A percentile compares a stretch with the other conserved stretches of the same genome.
These are phyloP conservation scores for Ormosia emarginata DNA, from an alignment of 306 rosid genomes.

Conservation along the genomic window DNA sequence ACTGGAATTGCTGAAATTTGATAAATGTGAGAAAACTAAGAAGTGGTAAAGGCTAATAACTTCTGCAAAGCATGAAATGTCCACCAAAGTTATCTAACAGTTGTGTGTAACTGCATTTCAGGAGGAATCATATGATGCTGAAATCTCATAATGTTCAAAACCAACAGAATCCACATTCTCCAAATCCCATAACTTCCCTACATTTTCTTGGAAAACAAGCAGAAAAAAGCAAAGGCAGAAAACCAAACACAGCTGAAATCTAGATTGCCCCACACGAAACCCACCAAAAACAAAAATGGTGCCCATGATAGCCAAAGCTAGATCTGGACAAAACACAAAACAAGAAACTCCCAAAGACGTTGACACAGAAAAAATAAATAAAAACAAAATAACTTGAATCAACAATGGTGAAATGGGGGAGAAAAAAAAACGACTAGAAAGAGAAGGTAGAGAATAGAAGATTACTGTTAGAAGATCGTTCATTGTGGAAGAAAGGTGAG, in stretches of 20 bases:
- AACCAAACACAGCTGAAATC: slow-evolving; percentile 1
- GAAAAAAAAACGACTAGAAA: not conserved
- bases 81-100: not conserved
- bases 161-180: not conserved
- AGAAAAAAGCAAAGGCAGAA: not conserved
- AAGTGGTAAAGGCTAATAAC: not conserved
- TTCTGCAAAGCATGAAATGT: not conserved
- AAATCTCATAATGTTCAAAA: not conserved
- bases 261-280: slow-evolving; percentile 2
- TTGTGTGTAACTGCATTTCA: not conserved
- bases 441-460: not conserved
- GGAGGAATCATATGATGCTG: not conserved
- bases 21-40: not conserved
- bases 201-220: slow-evolving; percentile 24
- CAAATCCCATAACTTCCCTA: not conserved
- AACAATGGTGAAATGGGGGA: not conserved
- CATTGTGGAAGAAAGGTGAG: slow-evolving; percentile 51
- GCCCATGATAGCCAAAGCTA: not conserved
- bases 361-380: not conserved
- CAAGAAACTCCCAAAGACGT: slow-evolving; percentile 20
- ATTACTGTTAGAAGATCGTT: slow-evolving; percentile 87
- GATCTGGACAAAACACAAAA: slow-evolving; percentile 36
- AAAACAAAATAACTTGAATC: not conserved
- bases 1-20: not conserved
- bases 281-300: not conserved